Conservation (phyloP, 805 yeast species). For the Sporopachydermia lactativora region DNA sequence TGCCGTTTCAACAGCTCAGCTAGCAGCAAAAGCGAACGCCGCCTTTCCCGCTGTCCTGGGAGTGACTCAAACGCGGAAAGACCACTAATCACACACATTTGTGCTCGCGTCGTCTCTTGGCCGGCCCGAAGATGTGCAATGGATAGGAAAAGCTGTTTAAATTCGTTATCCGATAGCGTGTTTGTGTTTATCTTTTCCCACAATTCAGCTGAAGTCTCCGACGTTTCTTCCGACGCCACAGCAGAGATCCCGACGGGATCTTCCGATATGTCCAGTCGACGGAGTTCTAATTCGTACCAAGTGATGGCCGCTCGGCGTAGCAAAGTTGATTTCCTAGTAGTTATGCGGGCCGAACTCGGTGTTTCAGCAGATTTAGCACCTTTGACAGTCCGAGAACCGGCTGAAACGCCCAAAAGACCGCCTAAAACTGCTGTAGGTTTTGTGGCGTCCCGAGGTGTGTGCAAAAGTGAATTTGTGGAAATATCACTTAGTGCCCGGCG, state of each 20-base stretch:
- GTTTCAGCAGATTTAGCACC: too few relatives aligned
- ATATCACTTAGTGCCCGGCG: too few relatives aligned
- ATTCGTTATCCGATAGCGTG: background rate
- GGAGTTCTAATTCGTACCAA: constrained; percentile 1
- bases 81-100: background rate
- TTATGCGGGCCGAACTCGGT: too few relatives aligned
- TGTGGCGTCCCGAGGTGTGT: too few relatives aligned
- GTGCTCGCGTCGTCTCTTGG: background rate
- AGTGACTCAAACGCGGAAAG: background rate
- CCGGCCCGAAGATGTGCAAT: background rate
- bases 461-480: too few relatives aligned
- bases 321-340: too few relatives aligned
- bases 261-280: background rate
- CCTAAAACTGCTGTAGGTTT: too few relatives aligned
- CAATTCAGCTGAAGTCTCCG: background rate
- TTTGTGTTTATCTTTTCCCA: background rate
- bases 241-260: too few relatives aligned
- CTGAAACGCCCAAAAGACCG: too few relatives aligned
- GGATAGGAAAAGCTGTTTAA: background rate
- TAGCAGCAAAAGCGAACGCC: background rate
- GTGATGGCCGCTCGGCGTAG: background rate
- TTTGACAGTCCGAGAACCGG: too few relatives aligned
- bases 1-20: background rate
- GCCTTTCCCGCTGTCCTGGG: background rate
- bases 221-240: background rate